Base-by-base conservation (phyloP, 2,329 filamentous ascomycete genomes). In the Fusarium mundagurra region DNA sequence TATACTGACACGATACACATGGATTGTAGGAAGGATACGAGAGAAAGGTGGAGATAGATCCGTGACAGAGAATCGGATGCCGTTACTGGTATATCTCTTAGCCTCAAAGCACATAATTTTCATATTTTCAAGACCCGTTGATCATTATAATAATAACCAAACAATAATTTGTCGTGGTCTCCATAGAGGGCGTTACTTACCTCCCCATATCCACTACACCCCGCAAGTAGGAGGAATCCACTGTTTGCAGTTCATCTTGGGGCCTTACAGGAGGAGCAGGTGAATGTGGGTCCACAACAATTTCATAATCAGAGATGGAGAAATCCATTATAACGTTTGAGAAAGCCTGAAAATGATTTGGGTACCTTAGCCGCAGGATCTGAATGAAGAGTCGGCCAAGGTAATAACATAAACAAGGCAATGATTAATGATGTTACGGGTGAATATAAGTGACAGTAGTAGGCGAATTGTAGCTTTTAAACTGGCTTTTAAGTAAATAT, bases 191-290 rank as follows among this genome's bases (percentile, higher is more conserved):
- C 8, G 18, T 31, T 14, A 27, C 55, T 31, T 59, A 67, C 71
- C 71, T 74, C 24, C 66, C 71, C 69, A 74, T 74, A 14, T 74
- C 71, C 47, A 73, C 69, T 24, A 74, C 10, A 6, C 71, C 71
- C 13, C 71, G 53, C 4, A 74, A 34, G 48, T 60, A 64, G 8
- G 59, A 51, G 9, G 8, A 33, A 8, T 67, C 44, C 29, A 20
- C 22, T 9, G 22, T 34, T 51, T 22, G 18, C 18, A 5, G 31
- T 48, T 55, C 62, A 59, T 62, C 14, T 36, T 24, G 62, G 31
- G 33, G 17, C 16, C 45, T 20, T 17, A 22, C n/a, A 13, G 58
- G 53, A n/a, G 31, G 12, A 10, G 39, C 16, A 41, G 34, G n/a
- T 33, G 45, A 41, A 48, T 29, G 16, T 39, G 27, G 13, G 33